Base-by-base conservation (phyloP, 305 asterid genomes). In the Coffea humblotiana region DNA sequence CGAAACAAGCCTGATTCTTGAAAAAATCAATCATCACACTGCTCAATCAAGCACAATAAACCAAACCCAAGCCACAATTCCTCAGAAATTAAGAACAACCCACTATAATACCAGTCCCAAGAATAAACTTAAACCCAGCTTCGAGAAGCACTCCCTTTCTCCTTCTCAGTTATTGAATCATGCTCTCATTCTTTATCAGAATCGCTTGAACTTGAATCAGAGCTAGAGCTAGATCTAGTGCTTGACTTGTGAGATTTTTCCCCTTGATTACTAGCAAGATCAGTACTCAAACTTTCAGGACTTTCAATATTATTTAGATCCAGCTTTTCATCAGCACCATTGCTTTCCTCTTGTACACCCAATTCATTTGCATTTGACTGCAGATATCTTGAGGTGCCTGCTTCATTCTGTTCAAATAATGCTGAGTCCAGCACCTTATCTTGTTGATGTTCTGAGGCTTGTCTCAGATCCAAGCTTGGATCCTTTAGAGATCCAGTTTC, bases 221-320 rank as follows among this genome's bases (percentile, higher is more conserved):
- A 90, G 88, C 92, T 89, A 18, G 91, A 88, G 79, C 90, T 89
- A 1, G 90, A 83, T 56, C 89, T 86, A 18, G 97, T 88, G 74
- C 83, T 88, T 10, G 83, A 72, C 80, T 86, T 82, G 47, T 84
- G 54, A 84, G 83, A 67, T 52, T 64, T 75, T 83, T 83, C 82
- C 51, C 40, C 25, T 82, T 83, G 80, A 78, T 89, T 89, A 52
- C 84, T 88, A 74, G 32, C 81, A 72, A 29, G 75, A 63, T 72
- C 21, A 51, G 64, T 15, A 52, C 11, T 35, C 47, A 80, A 76
- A 54, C 70, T 77, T 61, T 71, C 70, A 65, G 61, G 77, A 70
- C 21, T 49, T 70, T 64, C 68, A 72, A 60, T 77, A 19, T 73
- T 79, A 19, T 73, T 67, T 25, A 73, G 23, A 54, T 79, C 85